Conservation (phyloP, 441 rosid species). For the Corymbia calophylla region DNA sequence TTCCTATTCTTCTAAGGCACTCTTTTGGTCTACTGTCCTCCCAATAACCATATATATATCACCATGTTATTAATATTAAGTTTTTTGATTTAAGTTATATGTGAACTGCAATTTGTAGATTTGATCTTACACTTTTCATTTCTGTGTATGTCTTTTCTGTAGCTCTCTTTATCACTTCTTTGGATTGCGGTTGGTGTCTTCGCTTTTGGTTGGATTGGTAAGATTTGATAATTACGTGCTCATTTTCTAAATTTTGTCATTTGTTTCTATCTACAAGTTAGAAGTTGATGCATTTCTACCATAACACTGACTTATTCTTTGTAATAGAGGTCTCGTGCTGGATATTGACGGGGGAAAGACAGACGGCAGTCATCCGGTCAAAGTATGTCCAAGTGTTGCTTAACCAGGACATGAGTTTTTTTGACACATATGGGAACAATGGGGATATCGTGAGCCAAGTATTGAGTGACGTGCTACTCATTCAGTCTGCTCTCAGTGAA, state of each 20-base stretch:
- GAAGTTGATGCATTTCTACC: conserved; percentile 12
- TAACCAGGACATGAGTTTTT: conserved; percentile 99
- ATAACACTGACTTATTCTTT: conserved; percentile 27
- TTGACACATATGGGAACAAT: conserved; percentile 94
- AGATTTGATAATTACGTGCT: conserved; percentile 8
- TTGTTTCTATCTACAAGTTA: background rate
- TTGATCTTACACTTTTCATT: background rate
- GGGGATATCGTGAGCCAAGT: conserved; percentile 99
- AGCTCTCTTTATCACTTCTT: conserved; percentile 77
- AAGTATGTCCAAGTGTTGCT: conserved; percentile 89
- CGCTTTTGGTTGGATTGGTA: conserved; percentile 98
- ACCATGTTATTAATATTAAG: background rate
- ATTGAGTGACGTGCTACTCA: conserved; percentile 92
- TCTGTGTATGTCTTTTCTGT: conserved; percentile 24
- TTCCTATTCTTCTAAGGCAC: background rate
- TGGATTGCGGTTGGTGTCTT: conserved; percentile 88
- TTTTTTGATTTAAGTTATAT: background rate
- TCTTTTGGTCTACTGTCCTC: background rate
- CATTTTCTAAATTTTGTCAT: background rate
- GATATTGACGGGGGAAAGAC: conserved; percentile 98
- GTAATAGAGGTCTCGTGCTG: conserved; percentile 97
- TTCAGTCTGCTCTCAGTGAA: conserved; percentile 98
- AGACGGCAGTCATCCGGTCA: conserved; percentile 98
- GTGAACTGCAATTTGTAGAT: background rate
- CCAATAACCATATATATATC: background rate